Evolutionary conservation across 768 basidiomycete genomes (phyloP), one percentile per base, ranked within the genome.

Genomic region (Russula compacta): DNA sequence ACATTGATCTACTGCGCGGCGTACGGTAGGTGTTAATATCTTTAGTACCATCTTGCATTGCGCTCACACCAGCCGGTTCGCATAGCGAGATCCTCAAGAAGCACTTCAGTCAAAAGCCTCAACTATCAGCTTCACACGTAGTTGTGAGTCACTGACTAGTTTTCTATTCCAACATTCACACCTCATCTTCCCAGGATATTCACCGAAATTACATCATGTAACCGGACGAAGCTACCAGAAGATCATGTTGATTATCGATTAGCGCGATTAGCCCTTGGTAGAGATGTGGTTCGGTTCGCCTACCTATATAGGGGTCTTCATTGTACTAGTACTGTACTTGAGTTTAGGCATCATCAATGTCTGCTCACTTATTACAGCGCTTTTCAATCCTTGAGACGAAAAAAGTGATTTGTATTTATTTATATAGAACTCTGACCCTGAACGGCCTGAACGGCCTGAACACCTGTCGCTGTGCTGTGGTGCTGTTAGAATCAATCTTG

Each of bases 71-170:
- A 5, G 19, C 44, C 15, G 11, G n/a, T 24, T 53, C 12, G 39
- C 29, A 53, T 60, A 83, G 83, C 50, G 71, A 72, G 21, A 81
- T 88, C 60, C 69, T 89, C 29, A 73, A 78, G 53, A 79, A 81
- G 21, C 75, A 80, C 60, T 90, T 79, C 69, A 81, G 78, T 66
- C 87, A 90, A 77, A 85, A 80, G 63, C 84, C 86, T 4, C 88
- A 89, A 69, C 69, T 90, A 12, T 85, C 85, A 7, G 86, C 84
- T 63, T 87, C 87, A 8, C 87, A 89, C 67, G 80, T 74, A 14
- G 84, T 89, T 55, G 87, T 80, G 52, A 64, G 76, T 72, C 42
- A 40, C 38, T 33, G 8, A 29, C 46, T 52, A 11, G 11, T 33
- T 43, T 58, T 43, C 39, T 8, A 15, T 32, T 17, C 17, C 21